A percentile compares a stretch with the other conserved stretches of the same genome.
Conservation (phyloP, 805 yeast genomes). For the Kluyveromyces nonfermentans region DNA sequence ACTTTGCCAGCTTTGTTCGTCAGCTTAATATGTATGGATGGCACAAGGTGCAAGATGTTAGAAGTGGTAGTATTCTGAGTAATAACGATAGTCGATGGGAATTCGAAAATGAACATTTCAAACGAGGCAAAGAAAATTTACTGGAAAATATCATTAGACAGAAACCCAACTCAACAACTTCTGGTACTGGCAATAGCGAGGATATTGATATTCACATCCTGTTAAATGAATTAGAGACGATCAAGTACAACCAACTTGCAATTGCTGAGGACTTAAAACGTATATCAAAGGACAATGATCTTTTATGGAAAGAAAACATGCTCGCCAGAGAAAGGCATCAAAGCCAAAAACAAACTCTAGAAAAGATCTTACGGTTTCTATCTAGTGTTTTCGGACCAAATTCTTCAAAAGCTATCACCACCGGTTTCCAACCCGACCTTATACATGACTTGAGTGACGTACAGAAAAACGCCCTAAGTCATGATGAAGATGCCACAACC, state of each 20-base stretch:
- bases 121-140: slow-evolving; percentile 70
- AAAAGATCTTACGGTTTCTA: slow-evolving; percentile 76
- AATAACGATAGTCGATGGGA: slow-evolving; percentile 77
- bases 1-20: slow-evolving; percentile 91
- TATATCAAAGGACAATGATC: slow-evolving; percentile 76
- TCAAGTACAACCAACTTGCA: slow-evolving; percentile 68
- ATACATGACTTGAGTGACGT: slow-evolving; percentile 8
- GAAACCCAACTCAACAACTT: slow-evolving; percentile 27
- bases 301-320: slow-evolving; percentile 85
- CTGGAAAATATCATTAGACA: slow-evolving; percentile 81
- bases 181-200: slow-evolving; percentile 13
- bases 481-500: slow-evolving; percentile 1
- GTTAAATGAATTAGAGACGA: slow-evolving; percentile 60
- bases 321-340: slow-evolving; percentile 77
- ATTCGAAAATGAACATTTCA: slow-evolving; percentile 75
- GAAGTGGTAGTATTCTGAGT: slow-evolving; percentile 54
- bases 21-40: slow-evolving; percentile 98
- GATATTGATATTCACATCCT: slow-evolving; percentile 24
- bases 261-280: slow-evolving; percentile 80
- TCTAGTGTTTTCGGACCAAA: slow-evolving; percentile 45
- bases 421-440: slow-evolving; percentile 6
- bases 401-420: slow-evolving; percentile 6
- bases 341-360: slow-evolving; percentile 79
- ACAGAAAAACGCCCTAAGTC: slow-evolving; percentile 1
- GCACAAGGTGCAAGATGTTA: slow-evolving; percentile 95